Conservation (phyloP, 768 basidiomycete species). For the Lactifluus pinguis region DNA sequence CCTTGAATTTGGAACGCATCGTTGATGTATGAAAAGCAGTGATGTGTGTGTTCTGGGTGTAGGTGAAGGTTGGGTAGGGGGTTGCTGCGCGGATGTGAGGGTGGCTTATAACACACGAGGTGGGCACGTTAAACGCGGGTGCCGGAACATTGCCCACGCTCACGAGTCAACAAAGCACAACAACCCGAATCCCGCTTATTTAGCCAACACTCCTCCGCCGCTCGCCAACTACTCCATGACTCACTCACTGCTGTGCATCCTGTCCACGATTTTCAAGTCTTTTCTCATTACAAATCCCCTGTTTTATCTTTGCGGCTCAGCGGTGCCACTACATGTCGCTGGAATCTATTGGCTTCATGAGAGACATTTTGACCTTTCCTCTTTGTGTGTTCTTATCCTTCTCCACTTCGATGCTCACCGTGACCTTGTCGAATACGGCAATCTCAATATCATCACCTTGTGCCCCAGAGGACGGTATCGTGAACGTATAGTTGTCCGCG, state of each 20-base stretch:
- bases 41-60: background rate
- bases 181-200: constrained; percentile 8
- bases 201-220: background rate
- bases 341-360: constrained; percentile 59
- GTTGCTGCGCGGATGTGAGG: background rate
- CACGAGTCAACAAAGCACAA: constrained; percentile 18
- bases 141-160: background rate
- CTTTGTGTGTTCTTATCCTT: constrained; percentile 92
- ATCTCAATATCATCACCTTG: constrained; percentile 44
- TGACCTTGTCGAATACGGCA: constrained; percentile 89
- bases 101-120: constrained; percentile 13
- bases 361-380: constrained; percentile 79
- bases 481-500: constrained; percentile 81
- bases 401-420: constrained; percentile 84
- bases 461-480: constrained; percentile 40
- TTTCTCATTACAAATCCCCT: background rate
- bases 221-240: background rate
- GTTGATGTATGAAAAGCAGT: constrained; percentile 15
- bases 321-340: constrained; percentile 27
- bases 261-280: background rate
- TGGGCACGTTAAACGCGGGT: background rate
- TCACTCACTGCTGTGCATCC: background rate
- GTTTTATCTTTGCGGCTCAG: background rate
- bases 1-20: constrained; percentile 96
- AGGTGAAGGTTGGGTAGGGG: constrained; percentile 13